These are phyloP conservation scores for Calonectria hawksworthii DNA, from an alignment of 2,329 filamentous ascomycete genomes.

Conservation along the genomic window DNA sequence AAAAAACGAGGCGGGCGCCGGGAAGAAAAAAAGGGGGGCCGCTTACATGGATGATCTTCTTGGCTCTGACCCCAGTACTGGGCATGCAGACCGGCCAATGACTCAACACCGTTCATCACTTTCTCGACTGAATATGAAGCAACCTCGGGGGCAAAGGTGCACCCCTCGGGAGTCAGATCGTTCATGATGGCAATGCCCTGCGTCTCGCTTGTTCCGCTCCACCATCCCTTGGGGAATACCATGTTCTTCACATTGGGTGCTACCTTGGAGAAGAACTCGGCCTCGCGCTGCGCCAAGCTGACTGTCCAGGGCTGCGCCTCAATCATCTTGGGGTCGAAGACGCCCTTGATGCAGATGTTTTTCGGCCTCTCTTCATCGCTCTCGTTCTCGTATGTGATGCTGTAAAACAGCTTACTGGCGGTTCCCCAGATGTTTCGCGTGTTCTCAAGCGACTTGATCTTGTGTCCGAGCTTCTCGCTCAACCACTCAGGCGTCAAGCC, in stretches of 20 bases:
- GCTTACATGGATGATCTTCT: conserved; percentile 17
- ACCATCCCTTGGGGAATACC: conserved; percentile 9
- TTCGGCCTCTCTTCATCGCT: conserved; percentile 25
- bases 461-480: conserved; percentile 35
- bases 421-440: conserved; percentile 46
- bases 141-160: conserved; percentile 17
- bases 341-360: conserved; percentile 54
- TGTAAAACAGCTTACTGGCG: conserved; percentile 47
- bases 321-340: conserved; percentile 51
- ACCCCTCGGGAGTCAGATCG: conserved; percentile 16
- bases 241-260: conserved; percentile 6
- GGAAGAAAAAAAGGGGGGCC: background rate
- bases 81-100: conserved; percentile 27
- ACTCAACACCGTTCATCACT: conserved; percentile 18
- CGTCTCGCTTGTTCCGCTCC: conserved; percentile 3
- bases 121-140: conserved; percentile 11
- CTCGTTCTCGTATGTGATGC: conserved; percentile 46
- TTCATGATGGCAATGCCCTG: conserved; percentile 29
- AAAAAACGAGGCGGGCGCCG: background rate
- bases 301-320: background rate
- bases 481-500: conserved; percentile 44
- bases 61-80: conserved; percentile 17
- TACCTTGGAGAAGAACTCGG: conserved; percentile 11
- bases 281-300: conserved; percentile 1
- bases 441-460: conserved; percentile 41